Evolutionary conservation across 768 basidiomycete genomes (phyloP), one percentile per base, ranked within the genome.

Genomic region (Russula sp.): DNA sequence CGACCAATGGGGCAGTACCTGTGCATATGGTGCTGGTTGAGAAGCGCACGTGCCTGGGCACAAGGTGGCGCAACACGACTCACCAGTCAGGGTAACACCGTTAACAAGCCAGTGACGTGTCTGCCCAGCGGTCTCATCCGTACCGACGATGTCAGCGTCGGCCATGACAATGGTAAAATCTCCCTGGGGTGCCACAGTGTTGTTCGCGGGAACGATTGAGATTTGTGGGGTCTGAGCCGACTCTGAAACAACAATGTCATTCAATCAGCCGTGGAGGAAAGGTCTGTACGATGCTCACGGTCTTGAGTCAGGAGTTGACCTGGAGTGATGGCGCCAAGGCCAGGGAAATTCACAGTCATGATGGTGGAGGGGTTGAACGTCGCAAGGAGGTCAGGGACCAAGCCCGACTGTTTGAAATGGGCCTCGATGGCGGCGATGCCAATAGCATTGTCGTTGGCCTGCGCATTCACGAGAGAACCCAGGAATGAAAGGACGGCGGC

Each of bases 101-200:
- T 91, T 90, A 63, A 85, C 82, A 51, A 93, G 82, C 90, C 90
- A 93, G 76, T 92, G 91, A 58, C 88, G 82, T 55, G 84, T 90
- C 66, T 85, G 84, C 20, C 83, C 86, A 8, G 76, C 74, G 40
- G 78, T 73, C 58, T 84, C 75, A 66, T 86, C 78, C 52, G 81
- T 75, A 44, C 89, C 89, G 42, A 86, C 86, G 27, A 81, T 71
- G 63, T 84, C 85, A 11, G 88, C 87, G 68, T 94, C 91, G 34
- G 85, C 80, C 88, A 94, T 88, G 55, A 82, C 77, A 39, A 92
- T 71, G 27, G 89, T 89, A 74, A 79, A 90, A 45, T 73, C 79
- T 13, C 80, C 82, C 42, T 72, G 72, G 56, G 86, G 72, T 11
- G 72, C 40, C 16, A 76, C 72, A 22, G 81, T 78, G 39, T 77